Evolutionary conservation across 352 stramenopile species (phyloP).

Genomic region (Pythium plurisporium): DNA sequence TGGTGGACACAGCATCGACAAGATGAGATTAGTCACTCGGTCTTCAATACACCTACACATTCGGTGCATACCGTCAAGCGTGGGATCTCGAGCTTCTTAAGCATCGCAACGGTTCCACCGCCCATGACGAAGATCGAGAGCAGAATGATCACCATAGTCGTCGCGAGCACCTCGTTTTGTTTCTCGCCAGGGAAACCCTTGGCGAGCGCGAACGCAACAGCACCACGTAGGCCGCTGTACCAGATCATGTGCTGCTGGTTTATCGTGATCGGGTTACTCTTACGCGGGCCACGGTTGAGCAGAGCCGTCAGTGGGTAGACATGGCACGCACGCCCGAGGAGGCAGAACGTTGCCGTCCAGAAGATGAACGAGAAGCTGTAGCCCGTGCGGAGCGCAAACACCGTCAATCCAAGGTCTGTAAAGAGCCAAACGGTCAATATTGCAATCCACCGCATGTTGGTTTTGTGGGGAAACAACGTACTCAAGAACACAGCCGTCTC

Average conservation of each 20-base stretch:
- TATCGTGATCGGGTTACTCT: conserved; percentile 54
- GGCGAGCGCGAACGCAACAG: conserved; percentile 90
- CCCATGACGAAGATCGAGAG: conserved; percentile 91
- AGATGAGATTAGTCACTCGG: too few species aligned
- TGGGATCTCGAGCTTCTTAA: conserved; percentile 85
- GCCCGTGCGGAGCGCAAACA: conserved; percentile 79
- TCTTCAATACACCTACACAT: not conserved
- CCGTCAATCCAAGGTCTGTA: conserved; percentile 86
- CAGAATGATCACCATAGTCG: conserved; percentile 91
- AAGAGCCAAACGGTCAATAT: not conserved
- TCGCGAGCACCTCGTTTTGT: conserved; percentile 82
- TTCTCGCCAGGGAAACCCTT: conserved; percentile 88
- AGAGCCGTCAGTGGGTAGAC: conserved; percentile 86
- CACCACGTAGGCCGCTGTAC: conserved; percentile 92
- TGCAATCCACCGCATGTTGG: not conserved
- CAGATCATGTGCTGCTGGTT: conserved; percentile 94
- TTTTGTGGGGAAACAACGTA: conserved; percentile 16
- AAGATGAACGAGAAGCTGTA: conserved; percentile 85
- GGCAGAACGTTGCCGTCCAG: conserved; percentile 82
- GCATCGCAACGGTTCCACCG: conserved; percentile 82
- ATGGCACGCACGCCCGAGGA: conserved; percentile 77
- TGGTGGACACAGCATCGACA: too few species aligned
- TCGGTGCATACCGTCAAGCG: conserved; percentile 49
- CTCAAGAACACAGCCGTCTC: conserved; percentile 93
- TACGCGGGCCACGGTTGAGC: conserved; percentile 57